Base-by-base conservation (phyloP, 345 rosid species). In the Mercurialis annua region DNA sequence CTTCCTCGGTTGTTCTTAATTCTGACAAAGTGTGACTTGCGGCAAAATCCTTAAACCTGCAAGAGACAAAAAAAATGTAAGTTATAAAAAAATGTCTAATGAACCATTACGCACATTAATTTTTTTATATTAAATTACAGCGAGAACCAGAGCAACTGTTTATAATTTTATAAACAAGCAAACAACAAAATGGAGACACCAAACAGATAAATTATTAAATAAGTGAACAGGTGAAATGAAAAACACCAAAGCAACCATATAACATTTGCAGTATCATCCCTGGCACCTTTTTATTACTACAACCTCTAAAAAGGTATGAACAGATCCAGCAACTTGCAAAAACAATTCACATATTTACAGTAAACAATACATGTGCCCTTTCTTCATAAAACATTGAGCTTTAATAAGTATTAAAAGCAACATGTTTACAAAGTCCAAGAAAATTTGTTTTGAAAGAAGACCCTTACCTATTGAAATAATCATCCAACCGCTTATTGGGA, bases 401-500 rank as follows among this genome's bases (percentile, higher is more conserved):
- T 54, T 8, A 7, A 8, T 48, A 17, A 48, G 46, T 1, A 20
- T 36, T 34, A 58, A 21, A 21, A 51, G 16, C 1, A 24, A 20
- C 34, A 51, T 15, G 16, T 51, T 12, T 52, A 36, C 21, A 38
- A 5, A 26, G 20, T 0, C 7, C 27, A 46, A 33, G 56, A n/a
- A n/a, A n/a, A n/a, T n/a, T n/a, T n/a, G 17, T 49, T 21, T 31
- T 21, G 1, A 33, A 40, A 40, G 15, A 44, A 48, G 40, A 53
- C 49, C 49, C 26, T 82, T 75, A 90, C 99, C 90, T 80, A 62
- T 57, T 78, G 21, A 86, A 80, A 77, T 91, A 89, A 54, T 86
- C 88, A 78, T 94, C 99, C n/a, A 94, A 77, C 40, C 86, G 88
- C 71, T 82, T 88, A 77, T 82, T 89, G 14, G 98, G 98, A 83